Conservation (phyloP, 108 stramenopile genomes). For the Nitzschia inconspicua region DNA sequence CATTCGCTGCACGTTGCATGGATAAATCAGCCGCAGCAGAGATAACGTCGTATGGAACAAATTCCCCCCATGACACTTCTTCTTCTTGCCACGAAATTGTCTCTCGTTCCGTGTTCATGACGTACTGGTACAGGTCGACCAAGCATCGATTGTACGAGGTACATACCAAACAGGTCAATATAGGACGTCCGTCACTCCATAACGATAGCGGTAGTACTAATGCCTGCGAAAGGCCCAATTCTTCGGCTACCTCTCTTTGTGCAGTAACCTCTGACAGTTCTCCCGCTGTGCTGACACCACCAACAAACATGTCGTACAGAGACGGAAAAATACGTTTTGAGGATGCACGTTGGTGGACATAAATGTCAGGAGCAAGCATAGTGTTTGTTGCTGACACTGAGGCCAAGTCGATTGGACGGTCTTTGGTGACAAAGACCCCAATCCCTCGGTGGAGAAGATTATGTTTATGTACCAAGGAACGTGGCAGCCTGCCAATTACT, state of each 20-base stretch:
- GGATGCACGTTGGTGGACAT: slow-evolving; percentile 64
- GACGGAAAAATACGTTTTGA: slow-evolving; percentile 77
- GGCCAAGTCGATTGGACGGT: slow-evolving; percentile 13
- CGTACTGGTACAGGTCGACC: slow-evolving; percentile 63
- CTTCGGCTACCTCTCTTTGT: slow-evolving; percentile 71
- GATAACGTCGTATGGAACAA: slow-evolving; percentile 58
- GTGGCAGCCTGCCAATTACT: slow-evolving; percentile 46
- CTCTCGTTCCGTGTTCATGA: slow-evolving; percentile 35
- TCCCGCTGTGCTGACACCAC: slow-evolving; percentile 58
- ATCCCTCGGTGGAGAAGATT: slow-evolving; percentile 78
- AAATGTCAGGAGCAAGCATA: slow-evolving; percentile 32
- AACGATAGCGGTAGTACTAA: slow-evolving; percentile 4
- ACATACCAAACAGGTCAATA: slow-evolving; percentile 67
- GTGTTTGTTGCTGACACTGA: background rate
- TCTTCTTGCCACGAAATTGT: slow-evolving; percentile 72
- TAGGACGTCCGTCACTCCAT: slow-evolving; percentile 9
- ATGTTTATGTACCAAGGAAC: slow-evolving; percentile 57
- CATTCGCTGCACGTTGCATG: slow-evolving; percentile 44
- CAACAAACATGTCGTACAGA: slow-evolving; percentile 85
- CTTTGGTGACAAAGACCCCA: slow-evolving; percentile 63
- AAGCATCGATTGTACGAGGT: slow-evolving; percentile 79
- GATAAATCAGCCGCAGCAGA: slow-evolving; percentile 44
- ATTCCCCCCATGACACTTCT: slow-evolving; percentile 81
- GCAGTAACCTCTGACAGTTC: slow-evolving; percentile 60
- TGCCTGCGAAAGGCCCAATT: slow-evolving; percentile 54